Conservation (phyloP, 2,329 filamentous ascomycete genomes). For the Pseudogymnoascus pannorum region DNA sequence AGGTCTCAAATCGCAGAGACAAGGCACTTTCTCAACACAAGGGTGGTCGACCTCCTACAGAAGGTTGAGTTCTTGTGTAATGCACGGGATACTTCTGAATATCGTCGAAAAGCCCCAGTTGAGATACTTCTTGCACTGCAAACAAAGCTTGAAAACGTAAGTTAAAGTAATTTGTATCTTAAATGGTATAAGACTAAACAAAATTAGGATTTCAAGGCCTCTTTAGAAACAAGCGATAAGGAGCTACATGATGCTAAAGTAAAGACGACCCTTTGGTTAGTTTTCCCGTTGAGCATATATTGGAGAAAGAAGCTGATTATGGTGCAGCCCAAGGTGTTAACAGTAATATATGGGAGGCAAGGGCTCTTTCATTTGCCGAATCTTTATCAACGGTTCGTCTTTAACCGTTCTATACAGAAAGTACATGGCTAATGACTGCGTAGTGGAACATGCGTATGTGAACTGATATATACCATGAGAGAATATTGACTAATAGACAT, state of each 20-base stretch:
- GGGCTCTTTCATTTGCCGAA: slow-evolving; percentile 1
- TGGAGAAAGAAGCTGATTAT: slow-evolving; percentile 9
- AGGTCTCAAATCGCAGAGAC: slow-evolving; percentile 14
- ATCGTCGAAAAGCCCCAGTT: slow-evolving; percentile 6
- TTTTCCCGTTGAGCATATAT: neutral
- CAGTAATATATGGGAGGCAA: slow-evolving; percentile 8
- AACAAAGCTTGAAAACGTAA: slow-evolving; percentile 10
- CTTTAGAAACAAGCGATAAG: slow-evolving; percentile 3
- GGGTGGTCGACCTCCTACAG: slow-evolving; percentile 11
- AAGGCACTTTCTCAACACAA: slow-evolving; percentile 14
- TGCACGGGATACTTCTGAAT: slow-evolving; percentile 3
- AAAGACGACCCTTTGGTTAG: slow-evolving; percentile 11
- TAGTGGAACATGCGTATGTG: neutral
- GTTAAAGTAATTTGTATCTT: neutral
- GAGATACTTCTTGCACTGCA: slow-evolving; percentile 10
- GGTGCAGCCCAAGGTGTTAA: slow-evolving; percentile 10
- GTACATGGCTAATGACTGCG: neutral
- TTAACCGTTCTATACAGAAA: neutral
- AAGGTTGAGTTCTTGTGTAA: slow-evolving; percentile 15
- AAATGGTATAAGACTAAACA: neutral
- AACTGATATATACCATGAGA: neutral
- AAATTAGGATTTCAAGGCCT: slow-evolving; percentile 9
- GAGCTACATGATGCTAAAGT: slow-evolving; percentile 8
- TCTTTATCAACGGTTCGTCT: slow-evolving; percentile 12
- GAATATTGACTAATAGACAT: neutral